Base-by-base conservation (phyloP, 352 stramenopile species). In the Albugo laibachii region DNA sequence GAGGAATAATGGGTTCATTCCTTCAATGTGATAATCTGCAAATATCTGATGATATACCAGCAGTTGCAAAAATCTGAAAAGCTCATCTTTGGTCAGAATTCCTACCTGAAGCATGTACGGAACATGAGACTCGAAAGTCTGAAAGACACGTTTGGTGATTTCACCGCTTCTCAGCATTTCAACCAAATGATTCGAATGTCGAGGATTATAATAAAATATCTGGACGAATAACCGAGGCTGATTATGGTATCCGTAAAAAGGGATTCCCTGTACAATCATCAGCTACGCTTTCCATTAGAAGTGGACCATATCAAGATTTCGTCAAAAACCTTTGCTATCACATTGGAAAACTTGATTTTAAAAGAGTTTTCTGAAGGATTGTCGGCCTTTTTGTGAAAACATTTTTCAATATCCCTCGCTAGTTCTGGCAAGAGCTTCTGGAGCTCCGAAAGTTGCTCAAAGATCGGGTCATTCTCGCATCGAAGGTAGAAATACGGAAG, bases 11-110 rank as follows among this genome's bases (percentile, higher is more conserved):
- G 65, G 63, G 54, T 85, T 93, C 79, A 93, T 93, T n/a, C 83
- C 83, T 67, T 92, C 81, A 27, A 95, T 91, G 36, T 88, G 85
- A 61, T 94, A 92, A 55, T 95, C 83, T 1, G 82, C 78, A 63
- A 94, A 93, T 5, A 88, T 63, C 71, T 91, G 34, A 11, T 8
- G 24, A 41, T 12, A 51, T 15, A 8, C 10, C 2, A 11, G 27
- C 18, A 34, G 46, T 36, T 31, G 37, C 1, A 1, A 50, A 41
- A 45, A 38, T 24, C 24, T 45, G 52, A 31, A 47, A 14, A 12
- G 15, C 13, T 2, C 8, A n/a, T 45, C 2, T 24, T 34, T 12
- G 39, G 38, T 10, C 13, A 41, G 5, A 55, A 16, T n/a, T 44
- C 24, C 3, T 31, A 85, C 73, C 61, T 92, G 83, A 18, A 94